Evolutionary conservation across 345 rosid genomes (phyloP), one percentile per base, ranked within the genome.

Genomic region (Salix suchowensis): DNA sequence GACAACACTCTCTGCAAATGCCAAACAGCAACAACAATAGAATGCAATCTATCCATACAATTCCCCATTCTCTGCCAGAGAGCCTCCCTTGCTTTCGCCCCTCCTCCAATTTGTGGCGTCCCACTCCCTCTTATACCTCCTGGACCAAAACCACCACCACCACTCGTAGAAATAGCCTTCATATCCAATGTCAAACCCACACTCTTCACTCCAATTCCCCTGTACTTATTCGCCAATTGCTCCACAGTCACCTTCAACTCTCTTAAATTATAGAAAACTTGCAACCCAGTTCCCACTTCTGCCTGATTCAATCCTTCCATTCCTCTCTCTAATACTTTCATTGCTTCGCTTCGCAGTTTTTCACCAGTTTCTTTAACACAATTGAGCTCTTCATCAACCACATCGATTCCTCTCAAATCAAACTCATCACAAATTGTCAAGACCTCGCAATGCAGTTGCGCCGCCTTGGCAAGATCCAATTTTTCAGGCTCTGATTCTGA

Each of bases 281-380:
- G 99, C 83, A 96, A 79, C 2, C 99, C 99, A 75, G 97, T 92
- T 1, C 99, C 99, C 1, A 94, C 99, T 64, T 96, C 98, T 2
- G 99, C 97, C 82, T 96, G 97, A 80, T 96, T 94, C 83, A 96
- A 28, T 40, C 97, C 98, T 77, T 94, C 97, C 97, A 96, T 91
- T 36, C 99, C 99, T 82, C 91, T 90, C 85, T 91, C 98, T 71
- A 94, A 74, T 32, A 91, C 98, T 65, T 82, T 88, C 91, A 96
- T 91, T 0, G 97, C 99, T 75, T 91, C 97, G 4, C 73, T 83
- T 68, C 97, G 79, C 78, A 92, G 46, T 68, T 77, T 89, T 30
- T 87, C 91, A 46, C 99, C 99, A 7, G 88, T 84, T 80, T 90
- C 94, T 15, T 74, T 87, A 0, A 94, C 89, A 70, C 84, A 88